Percentiles rank a stretch among this genome's conserved stretches.
Evolutionary conservation across 768 basidiomycete species (phyloP).

Genomic region (Auriculariales sp.): DNA sequence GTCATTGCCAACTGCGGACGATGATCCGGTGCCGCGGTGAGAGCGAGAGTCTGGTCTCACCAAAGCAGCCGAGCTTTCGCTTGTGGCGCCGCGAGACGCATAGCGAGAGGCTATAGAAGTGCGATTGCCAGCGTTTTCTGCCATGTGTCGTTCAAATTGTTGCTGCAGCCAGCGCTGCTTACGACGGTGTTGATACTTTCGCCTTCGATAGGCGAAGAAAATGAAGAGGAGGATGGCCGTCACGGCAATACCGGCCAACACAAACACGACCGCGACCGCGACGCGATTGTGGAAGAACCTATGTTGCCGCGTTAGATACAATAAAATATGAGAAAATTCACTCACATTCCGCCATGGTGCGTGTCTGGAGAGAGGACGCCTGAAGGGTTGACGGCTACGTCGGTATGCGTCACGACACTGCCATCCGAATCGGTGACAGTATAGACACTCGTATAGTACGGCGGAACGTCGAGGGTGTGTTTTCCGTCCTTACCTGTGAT

Average conservation of each 20-base stretch:
- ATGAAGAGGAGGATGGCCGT: slow-evolving; percentile 55
- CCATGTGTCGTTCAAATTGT: no score
- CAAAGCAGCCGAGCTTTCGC: no score
- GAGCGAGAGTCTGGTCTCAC: no score
- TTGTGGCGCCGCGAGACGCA: no score
- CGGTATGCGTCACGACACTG: slow-evolving; percentile 1
- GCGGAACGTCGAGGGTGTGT: background rate
- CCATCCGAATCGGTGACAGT: slow-evolving; percentile 1
- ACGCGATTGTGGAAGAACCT: slow-evolving; percentile 25
- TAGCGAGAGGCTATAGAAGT: no score
- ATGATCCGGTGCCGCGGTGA: no score
- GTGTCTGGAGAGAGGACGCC: slow-evolving; percentile 2
- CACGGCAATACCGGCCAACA: slow-evolving; percentile 22
- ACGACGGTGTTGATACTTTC: slow-evolving; percentile 35
- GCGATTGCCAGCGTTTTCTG: no score
- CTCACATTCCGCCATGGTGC: no score
- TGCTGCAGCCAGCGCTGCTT: background rate
- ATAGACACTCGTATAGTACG: slow-evolving; percentile 4
- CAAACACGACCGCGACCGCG: slow-evolving; percentile 26
- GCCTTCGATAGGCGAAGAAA: slow-evolving; percentile 53
- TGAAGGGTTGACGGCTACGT: slow-evolving; percentile 4
- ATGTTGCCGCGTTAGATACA: background rate
- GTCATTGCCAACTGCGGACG: no score
- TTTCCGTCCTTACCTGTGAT: background rate
- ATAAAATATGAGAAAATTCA: no score